phyloP scores from a whole-genome alignment of 2,329 filamentous ascomycete species.

The Emmonsiellopsis sp. region DNA sequence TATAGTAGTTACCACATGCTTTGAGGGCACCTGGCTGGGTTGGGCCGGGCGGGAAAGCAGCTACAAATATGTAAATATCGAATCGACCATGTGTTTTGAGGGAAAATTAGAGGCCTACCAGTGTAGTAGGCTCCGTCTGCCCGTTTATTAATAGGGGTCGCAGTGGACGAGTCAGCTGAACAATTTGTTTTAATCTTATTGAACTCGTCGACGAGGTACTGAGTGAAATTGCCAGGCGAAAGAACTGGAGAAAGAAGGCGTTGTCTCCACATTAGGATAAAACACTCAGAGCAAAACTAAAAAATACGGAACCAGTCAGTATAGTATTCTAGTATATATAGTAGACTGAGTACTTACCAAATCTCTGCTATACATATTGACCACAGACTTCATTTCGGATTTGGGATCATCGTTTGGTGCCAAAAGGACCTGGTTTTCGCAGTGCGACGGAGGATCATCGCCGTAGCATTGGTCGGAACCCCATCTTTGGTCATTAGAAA shows the following conservation, averaged over 20 bases:
- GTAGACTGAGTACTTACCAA: conserved; percentile 4
- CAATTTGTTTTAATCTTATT: conserved; percentile 10
- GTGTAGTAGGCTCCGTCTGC: conserved; percentile 3
- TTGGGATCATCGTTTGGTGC: not conserved
- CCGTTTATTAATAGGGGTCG: not conserved
- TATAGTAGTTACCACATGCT: conserved; percentile 10
- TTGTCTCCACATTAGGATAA: conserved; percentile 13
- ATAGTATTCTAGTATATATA: not conserved
- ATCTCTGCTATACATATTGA: conserved; percentile 10
- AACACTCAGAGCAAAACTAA: conserved; percentile 15
- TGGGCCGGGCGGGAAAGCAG: conserved; percentile 4
- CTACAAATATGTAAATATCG: conserved; percentile 1
- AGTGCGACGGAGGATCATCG: conserved; percentile 7
- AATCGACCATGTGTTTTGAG: not conserved
- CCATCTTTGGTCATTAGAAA: conserved; percentile 2
- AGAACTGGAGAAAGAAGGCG: conserved; percentile 10
- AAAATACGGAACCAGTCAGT: not conserved
- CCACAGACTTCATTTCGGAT: conserved; percentile 7
- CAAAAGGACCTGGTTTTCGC: conserved; percentile 4
- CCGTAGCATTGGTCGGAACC: conserved; percentile 8
- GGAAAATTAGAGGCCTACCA: not conserved
- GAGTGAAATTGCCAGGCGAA: conserved; percentile 9
- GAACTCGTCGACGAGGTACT: conserved; percentile 13
- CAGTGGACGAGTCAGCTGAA: not conserved
- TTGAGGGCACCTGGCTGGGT: conserved; percentile 11